Base-by-base conservation (phyloP, 2,329 filamentous ascomycete genomes). In the Ophiostoma sp. region DNA sequence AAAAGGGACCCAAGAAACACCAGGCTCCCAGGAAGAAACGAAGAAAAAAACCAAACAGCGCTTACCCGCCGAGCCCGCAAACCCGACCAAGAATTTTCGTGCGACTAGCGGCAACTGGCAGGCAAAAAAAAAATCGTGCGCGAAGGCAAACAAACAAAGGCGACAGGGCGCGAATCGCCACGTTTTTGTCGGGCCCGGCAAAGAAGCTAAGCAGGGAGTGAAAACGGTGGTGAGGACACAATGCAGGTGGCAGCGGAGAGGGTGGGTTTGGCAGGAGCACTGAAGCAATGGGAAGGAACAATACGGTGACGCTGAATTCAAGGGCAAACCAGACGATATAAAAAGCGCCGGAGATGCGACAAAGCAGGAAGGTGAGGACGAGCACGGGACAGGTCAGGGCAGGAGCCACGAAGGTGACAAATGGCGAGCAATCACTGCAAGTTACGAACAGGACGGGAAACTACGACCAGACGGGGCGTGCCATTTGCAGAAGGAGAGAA, bases 91-190 rank as follows among this genome's bases (percentile, higher is more conserved):
- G 55, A 71, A 63, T 36, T 63, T 71, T 71, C 55, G 69, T 33
- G 52, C 28, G 55, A 50, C 69, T 71, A 71, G 69, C 69, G 69
- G 69, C 55, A 50, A 71, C 19, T 71, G 55, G 69, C 69, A 71
- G 69, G 69, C 55, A 63, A 71, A 71, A 61, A 57, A 39, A 48
- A 48, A 52, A 6, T 19, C 50, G 68, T 25, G 36, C 33, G 50
- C 69, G 50, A 50, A 71, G 69, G 57, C 69, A 63, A 63, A 71
- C 52, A 70, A 61, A 70, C 66, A 69, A 55, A 70, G 68, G 68
- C 31, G 12, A 42, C n/a, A 55, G 36, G 33, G 36, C 52, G 28
- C 39, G 25, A n/a, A 17, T 33, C 52, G 55, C 57, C 69, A 71
- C 69, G 69, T 71, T 63, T 63, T 63, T 61, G 36, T 70, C 52